Conservation (phyloP, 306 rosid species). For the Chamaecrista fasciculata region DNA sequence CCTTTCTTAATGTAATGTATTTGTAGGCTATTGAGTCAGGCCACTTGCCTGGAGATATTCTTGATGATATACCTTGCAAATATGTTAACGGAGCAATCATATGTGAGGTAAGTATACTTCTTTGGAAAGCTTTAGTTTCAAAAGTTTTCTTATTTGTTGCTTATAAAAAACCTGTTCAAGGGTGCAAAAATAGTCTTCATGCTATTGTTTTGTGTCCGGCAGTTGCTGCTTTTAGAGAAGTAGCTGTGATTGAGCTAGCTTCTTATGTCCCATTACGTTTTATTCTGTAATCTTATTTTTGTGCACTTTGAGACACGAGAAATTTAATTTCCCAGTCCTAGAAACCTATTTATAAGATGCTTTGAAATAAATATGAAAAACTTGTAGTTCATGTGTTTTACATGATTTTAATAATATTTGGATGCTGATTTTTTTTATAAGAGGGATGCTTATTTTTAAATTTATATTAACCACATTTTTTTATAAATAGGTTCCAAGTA, state of each 20-base stretch:
- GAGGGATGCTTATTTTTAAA: too few relatives aligned
- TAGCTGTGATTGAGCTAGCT: conserved; percentile 8
- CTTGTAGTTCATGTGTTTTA: too few relatives aligned
- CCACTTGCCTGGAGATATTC: conserved; percentile 89
- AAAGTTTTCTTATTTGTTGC: conserved; percentile 13
- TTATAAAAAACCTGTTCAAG: conserved; percentile 3
- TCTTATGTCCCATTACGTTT: background rate
- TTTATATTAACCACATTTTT: too few relatives aligned
- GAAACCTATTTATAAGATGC: background rate
- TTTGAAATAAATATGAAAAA: too few relatives aligned
- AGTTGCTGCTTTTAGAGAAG: conserved; percentile 1
- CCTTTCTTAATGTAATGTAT: conserved; percentile 27
- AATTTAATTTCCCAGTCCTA: background rate
- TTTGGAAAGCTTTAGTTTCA: conserved; percentile 29
- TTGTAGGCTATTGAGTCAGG: conserved; percentile 97
- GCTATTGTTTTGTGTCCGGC: conserved; percentile 9
- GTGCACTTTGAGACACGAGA: background rate
- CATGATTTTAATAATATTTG: too few relatives aligned
- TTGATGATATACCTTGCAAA: conserved; percentile 92
- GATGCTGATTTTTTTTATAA: too few relatives aligned
- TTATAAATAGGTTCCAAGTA: background rate
- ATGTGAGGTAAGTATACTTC: conserved; percentile 74
- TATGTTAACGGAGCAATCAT: conserved; percentile 77
- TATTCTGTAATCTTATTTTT: background rate
- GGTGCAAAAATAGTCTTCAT: background rate